These are phyloP conservation scores for Podosphaera fusca DNA, from an alignment of 2,329 filamentous ascomycete species.

Conservation along the genomic window DNA sequence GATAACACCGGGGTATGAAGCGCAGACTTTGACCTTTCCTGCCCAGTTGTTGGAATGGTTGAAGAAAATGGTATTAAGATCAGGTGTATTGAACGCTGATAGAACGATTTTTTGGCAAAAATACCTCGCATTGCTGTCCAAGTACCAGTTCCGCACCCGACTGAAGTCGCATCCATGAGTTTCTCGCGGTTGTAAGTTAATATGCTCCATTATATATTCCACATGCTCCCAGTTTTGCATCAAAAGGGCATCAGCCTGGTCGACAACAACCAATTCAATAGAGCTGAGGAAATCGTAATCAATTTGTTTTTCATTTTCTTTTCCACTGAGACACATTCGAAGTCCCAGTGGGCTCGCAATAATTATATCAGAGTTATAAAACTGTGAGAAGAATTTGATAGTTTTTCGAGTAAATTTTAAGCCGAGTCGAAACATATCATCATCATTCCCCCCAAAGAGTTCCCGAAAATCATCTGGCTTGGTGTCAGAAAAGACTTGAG, in stretches of 20 bases:
- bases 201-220: constrained; percentile 71
- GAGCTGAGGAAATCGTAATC: constrained; percentile 87
- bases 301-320: constrained; percentile 32
- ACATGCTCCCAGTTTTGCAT: constrained; percentile 99
- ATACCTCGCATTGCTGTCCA: constrained; percentile 62
- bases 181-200: constrained; percentile 77
- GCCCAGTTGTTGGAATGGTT: constrained; percentile 56
- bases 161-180: constrained; percentile 85
- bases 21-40: constrained; percentile 53
- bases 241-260: constrained; percentile 76
- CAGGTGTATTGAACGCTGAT: constrained; percentile 67
- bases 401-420: constrained; percentile 93
- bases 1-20: constrained; percentile 44
- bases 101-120: constrained; percentile 72
- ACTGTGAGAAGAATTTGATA: constrained; percentile 80
- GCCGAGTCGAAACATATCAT: constrained; percentile 92
- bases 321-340: constrained; percentile 68
- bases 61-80: constrained; percentile 60
- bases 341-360: constrained; percentile 76
- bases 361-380: constrained; percentile 92
- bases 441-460: constrained; percentile 82
- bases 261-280: constrained; percentile 71
- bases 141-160: constrained; percentile 72
- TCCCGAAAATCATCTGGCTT: constrained; percentile 74
- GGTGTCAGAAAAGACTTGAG: constrained; percentile 44